Evolutionary conservation across 495 filamentous ascomycete species (phyloP).

Genomic region (Cairneyella variabilis): DNA sequence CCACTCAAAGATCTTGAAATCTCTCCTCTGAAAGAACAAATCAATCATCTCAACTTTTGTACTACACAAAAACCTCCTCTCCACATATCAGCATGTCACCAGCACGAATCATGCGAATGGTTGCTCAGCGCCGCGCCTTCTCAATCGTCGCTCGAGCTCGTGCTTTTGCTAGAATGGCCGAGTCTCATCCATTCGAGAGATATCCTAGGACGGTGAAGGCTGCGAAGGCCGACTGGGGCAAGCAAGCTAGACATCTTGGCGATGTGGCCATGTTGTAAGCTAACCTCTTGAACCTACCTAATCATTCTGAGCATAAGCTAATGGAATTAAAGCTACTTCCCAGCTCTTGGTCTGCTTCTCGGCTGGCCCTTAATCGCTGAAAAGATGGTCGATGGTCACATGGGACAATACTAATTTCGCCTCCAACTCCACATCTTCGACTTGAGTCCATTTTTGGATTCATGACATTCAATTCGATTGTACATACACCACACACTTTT

Average conservation of each 20-base stretch:
- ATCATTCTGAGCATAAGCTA: neutral
- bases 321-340: conserved; percentile 17
- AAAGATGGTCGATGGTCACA: conserved; percentile 13
- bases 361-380: conserved; percentile 18
- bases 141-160: conserved; percentile 10
- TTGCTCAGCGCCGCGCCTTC: conserved; percentile 11
- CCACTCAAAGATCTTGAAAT: neutral
- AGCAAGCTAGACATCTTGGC: conserved; percentile 9
- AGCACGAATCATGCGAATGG: neutral
- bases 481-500: neutral
- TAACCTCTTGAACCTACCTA: neutral
- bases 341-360: conserved; percentile 13
- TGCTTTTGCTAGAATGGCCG: neutral
- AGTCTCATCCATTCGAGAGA: conserved; percentile 17
- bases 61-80: neutral
- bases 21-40: neutral
- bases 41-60: neutral
- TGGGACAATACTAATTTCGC: neutral
- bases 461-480: neutral
- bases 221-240: conserved; percentile 20
- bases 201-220: conserved; percentile 6
- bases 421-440: neutral
- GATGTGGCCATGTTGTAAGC: conserved; percentile 17
- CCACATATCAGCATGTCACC: neutral
- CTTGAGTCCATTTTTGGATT: too few species aligned